phyloP scores from a whole-genome alignment of 2,329 filamentous ascomycete genomes.

The Botryotinia narcissicola region DNA sequence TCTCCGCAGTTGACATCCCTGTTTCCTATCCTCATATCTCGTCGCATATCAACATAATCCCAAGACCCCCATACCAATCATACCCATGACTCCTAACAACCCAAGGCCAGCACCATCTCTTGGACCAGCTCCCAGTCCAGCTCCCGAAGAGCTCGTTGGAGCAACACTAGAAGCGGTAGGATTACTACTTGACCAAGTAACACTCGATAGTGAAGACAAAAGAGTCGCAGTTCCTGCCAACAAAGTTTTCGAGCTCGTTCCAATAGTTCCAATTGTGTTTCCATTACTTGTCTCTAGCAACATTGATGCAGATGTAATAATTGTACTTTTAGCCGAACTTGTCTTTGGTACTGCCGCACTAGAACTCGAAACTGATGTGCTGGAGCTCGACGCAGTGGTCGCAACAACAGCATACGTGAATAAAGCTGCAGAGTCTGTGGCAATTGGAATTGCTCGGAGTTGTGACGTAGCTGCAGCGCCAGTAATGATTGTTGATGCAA shows the following conservation, averaged over 20 bases:
- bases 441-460: slow-evolving; percentile 23
- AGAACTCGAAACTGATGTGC: neutral
- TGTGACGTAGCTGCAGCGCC: slow-evolving; percentile 19
- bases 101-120: no score
- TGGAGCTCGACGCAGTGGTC: neutral
- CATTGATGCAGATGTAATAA: neutral
- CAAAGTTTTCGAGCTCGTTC: neutral
- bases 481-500: slow-evolving; percentile 19
- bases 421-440: slow-evolving; percentile 17
- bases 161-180: neutral
- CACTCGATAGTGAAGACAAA: neutral
- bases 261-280: neutral
- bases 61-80: neutral
- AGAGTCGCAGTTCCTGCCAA: neutral
- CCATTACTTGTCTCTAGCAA: neutral
- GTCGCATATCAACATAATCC: neutral
- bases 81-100: neutral
- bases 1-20: neutral
- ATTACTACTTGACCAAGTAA: neutral
- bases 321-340: neutral
- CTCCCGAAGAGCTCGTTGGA: neutral
- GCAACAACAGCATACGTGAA: slow-evolving; percentile 22
- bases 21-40: neutral
- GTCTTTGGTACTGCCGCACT: neutral
- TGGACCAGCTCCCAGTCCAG: neutral